Conservation (phyloP, 176 grass and related monocot species). For the Metroxylon sagu region DNA sequence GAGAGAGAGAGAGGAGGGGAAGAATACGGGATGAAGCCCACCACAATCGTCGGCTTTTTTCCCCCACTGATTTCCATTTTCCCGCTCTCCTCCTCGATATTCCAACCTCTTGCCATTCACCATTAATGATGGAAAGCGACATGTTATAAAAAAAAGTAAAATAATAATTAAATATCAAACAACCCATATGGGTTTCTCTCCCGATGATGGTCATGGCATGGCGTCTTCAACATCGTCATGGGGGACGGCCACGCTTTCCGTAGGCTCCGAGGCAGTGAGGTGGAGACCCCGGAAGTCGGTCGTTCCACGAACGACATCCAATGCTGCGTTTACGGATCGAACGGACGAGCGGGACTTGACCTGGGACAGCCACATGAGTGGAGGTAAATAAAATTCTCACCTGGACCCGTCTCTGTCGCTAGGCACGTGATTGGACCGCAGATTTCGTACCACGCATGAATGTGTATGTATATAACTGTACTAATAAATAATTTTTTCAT, state of each 20-base stretch:
- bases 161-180: too few species aligned
- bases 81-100: neutral
- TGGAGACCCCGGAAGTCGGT: too few species aligned
- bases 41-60: neutral
- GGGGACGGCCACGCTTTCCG: too few species aligned
- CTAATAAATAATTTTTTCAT: too few species aligned
- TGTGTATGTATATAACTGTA: too few species aligned
- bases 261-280: too few species aligned
- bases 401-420: neutral
- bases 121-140: neutral
- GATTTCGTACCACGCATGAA: neutral
- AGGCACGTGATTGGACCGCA: neutral
- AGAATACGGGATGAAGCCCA: neutral
- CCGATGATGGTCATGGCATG: too few species aligned
- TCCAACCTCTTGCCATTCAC: neutral
- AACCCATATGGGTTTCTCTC: too few species aligned
- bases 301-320: too few species aligned
- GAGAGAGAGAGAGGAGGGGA: neutral
- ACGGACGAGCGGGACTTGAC: neutral
- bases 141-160: too few species aligned
- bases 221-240: too few species aligned
- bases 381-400: neutral
- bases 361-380: too few species aligned
- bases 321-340: neutral
- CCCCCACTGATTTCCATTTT: neutral